Percentiles rank a stretch among this genome's conserved stretches.
These are phyloP conservation scores for Xylaria longipes DNA, from an alignment of 495 filamentous ascomycete genomes.

Conservation along the genomic window DNA sequence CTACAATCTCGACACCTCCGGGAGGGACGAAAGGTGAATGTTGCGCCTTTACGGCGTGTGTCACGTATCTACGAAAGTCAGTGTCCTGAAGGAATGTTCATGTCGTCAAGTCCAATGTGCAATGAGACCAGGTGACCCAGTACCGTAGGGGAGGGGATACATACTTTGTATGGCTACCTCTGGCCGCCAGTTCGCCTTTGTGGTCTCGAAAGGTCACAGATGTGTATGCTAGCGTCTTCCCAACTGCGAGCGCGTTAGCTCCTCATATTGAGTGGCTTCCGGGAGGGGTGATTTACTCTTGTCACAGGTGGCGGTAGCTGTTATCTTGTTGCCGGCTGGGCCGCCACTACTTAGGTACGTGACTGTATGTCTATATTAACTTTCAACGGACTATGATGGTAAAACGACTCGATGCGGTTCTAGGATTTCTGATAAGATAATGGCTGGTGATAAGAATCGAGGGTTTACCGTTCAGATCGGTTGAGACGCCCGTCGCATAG, in stretches of 20 bases:
- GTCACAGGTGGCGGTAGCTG: constrained; percentile 76
- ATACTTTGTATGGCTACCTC: constrained; percentile 96
- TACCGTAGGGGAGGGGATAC: constrained; percentile 34
- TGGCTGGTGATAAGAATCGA: constrained; percentile 3
- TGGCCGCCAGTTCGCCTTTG: constrained; percentile 79
- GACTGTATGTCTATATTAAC: constrained; percentile 60
- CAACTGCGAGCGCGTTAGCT: constrained; percentile 64
- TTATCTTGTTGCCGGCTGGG: constrained; percentile 76
- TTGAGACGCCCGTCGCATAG: constrained; percentile 89
- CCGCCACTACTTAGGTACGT: constrained; percentile 89
- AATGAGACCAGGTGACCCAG: background rate
- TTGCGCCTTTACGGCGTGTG: constrained; percentile 13
- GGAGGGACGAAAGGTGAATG: constrained; percentile 4
- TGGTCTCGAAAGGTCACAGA: constrained; percentile 77
- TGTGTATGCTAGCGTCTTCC: constrained; percentile 91
- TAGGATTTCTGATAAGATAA: background rate
- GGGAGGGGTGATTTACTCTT: constrained; percentile 67
- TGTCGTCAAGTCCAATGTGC: background rate
- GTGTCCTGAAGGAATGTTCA: background rate
- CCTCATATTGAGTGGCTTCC: background rate
- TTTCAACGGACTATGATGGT: background rate
- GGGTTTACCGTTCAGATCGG: constrained; percentile 80
- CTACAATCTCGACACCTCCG: background rate
- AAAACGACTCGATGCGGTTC: background rate
- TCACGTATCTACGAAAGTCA: constrained; percentile 32